Evolutionary conservation across 164 flowering plant species (phyloP).

Genomic region (Santalum album): DNA sequence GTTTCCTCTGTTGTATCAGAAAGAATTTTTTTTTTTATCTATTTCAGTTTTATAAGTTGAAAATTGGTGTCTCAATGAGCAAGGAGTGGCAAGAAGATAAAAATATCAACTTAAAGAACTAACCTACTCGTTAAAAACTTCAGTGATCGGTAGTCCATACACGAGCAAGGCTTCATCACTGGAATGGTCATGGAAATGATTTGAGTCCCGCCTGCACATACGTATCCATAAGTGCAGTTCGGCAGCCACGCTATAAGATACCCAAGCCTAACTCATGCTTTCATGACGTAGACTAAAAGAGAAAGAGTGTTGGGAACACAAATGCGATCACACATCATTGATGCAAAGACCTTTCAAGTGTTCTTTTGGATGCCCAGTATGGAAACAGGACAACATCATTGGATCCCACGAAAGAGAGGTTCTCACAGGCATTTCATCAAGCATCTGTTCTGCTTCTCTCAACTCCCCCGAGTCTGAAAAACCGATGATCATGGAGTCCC

Average conservation of each 20-base stretch:
- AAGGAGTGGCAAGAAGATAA: too few species aligned
- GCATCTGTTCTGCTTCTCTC: slow-evolving; percentile 24
- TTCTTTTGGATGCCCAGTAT: slow-evolving; percentile 16
- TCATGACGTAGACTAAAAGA: slow-evolving; percentile 37
- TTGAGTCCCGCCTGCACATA: slow-evolving; percentile 23
- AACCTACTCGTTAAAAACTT: too few species aligned
- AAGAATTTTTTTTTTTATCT: too few species aligned
- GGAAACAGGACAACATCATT: slow-evolving; percentile 36
- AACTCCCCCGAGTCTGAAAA: slow-evolving; percentile 19
- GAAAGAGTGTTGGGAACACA: slow-evolving; percentile 17
- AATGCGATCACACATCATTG: slow-evolving; percentile 18
- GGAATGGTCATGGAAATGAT: slow-evolving; percentile 21
- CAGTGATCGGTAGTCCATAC: slow-evolving; percentile 15
- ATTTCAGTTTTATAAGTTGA: too few species aligned
- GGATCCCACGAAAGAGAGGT: slow-evolving; percentile 46
- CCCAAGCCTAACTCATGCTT: slow-evolving; percentile 34
- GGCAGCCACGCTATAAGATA: slow-evolving; percentile 19
- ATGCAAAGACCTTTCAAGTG: slow-evolving; percentile 22
- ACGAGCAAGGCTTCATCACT: slow-evolving; percentile 21
- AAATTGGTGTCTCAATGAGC: too few species aligned
- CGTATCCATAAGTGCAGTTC: slow-evolving; percentile 28
- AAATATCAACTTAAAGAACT: too few species aligned
- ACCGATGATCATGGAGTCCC: slow-evolving; percentile 32
- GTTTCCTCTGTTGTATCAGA: too few species aligned
- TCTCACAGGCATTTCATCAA: slow-evolving; percentile 45